Base-by-base conservation (phyloP, 805 yeast genomes). In the Candida berthetii region DNA sequence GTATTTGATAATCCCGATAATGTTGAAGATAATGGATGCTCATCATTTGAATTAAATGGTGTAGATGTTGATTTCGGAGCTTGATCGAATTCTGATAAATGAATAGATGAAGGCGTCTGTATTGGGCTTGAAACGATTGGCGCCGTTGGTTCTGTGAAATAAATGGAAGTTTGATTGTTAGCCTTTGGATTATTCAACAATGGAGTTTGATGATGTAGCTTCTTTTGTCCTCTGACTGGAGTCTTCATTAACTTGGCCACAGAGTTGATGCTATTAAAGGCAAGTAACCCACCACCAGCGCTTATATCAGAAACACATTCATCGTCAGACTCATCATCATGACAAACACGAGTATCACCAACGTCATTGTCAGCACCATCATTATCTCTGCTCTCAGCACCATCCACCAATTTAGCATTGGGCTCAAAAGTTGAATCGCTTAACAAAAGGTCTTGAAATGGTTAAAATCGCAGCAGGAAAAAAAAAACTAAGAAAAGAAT, bases 61-160 rank as follows among this genome's bases (percentile, higher is more conserved):
- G 61, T 57, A 5, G 61, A 57, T 1, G 58, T 53, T 9, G 53
- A 50, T 38, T 42, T 42, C 14, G 61, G 61, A 5, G 54, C 50
- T 28, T 51, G 57, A 5, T 47, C 53, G 39, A 56, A 55, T 16
- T 53, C 57, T 7, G 58, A 55, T 7, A 55, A 45, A 20, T 54
- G 60, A 2, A 56, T 39, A 1, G 61, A 55, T 0, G 57, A 50
- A 1, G 19, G 34, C 4, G 34, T 31, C 7, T 9, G 17, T 13
- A 4, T 8, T 27, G 29, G 24, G 8, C 29, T 27, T 9, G 29
- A 27, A 27, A 27, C 4, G n/a, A 27, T 27, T 27, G 29, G n/a
- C 4, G n/a, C 29, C 8, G n/a, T 4, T 11, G 29, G 29, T 27
- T 9, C 13, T 11, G 13, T 27, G 29, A 27, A 27, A 27, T 27